Conservation (phyloP, 2,329 filamentous ascomycete genomes). For the Fusarium floridanum region DNA sequence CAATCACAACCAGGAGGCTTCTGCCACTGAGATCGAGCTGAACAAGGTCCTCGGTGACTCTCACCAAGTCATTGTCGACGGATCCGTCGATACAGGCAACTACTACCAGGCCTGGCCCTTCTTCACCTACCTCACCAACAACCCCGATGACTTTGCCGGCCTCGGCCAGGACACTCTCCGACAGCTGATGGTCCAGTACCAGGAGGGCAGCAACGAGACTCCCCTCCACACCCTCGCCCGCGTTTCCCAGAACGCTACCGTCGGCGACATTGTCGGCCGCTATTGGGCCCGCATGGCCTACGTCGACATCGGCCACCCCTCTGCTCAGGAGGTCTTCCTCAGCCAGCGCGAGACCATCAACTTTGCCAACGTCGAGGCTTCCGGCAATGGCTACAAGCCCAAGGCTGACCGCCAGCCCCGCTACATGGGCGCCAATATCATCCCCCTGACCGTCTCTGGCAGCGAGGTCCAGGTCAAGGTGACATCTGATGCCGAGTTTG, state of each 20-base stretch:
- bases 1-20: slow-evolving; percentile 50
- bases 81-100: slow-evolving; percentile 56
- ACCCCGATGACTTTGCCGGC: slow-evolving; percentile 58
- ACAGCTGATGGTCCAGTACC: slow-evolving; percentile 59
- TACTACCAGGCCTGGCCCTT: slow-evolving; percentile 67
- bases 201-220: slow-evolving; percentile 61
- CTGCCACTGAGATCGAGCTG: slow-evolving; percentile 56
- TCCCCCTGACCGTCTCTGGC: slow-evolving; percentile 56
- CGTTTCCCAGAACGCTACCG: slow-evolving; percentile 49
- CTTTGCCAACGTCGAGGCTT: slow-evolving; percentile 58
- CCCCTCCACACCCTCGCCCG: slow-evolving; percentile 61
- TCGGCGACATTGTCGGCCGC: slow-evolving; percentile 58
- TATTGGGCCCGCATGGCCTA: slow-evolving; percentile 69
- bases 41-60: slow-evolving; percentile 61
- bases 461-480: slow-evolving; percentile 50
- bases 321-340: slow-evolving; percentile 55
- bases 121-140: slow-evolving; percentile 61
- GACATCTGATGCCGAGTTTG: slow-evolving; percentile 53
- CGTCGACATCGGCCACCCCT: slow-evolving; percentile 62
- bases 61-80: slow-evolving; percentile 63
- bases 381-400: slow-evolving; percentile 56
- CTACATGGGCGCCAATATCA: slow-evolving; percentile 66
- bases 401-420: slow-evolving; percentile 57
- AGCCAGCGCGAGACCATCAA: slow-evolving; percentile 52
- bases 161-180: slow-evolving; percentile 57